Percentiles rank a stretch among this genome's conserved stretches.
Conservation (phyloP, 1,284 basidiomycete genomes). For the Cystobasidium sp. region DNA sequence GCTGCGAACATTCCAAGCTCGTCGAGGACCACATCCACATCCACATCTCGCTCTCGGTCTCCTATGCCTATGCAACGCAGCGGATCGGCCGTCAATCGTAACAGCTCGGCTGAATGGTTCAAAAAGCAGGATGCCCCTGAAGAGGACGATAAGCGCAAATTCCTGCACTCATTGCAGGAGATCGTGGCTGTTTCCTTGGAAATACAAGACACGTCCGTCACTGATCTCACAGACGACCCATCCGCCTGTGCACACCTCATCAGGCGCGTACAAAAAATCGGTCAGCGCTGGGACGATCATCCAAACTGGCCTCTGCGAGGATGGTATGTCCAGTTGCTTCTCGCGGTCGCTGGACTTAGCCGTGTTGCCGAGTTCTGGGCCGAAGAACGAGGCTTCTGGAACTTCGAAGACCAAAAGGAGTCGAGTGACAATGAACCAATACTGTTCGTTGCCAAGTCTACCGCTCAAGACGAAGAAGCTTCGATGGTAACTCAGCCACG, state of each 20-base stretch:
- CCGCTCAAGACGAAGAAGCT: conserved; percentile 35
- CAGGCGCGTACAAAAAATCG: conserved; percentile 85
- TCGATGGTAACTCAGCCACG: not conserved
- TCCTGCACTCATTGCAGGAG: conserved; percentile 87
- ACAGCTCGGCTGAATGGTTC: conserved; percentile 41
- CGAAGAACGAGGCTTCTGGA: conserved; percentile 99
- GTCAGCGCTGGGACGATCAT: conserved; percentile 94
- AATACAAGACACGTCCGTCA: conserved; percentile 84
- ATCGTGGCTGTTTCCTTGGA: conserved; percentile 95
- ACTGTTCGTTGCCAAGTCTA: conserved; percentile 77
- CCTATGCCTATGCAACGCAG: conserved; percentile 69
- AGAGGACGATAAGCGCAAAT: conserved; percentile 61
- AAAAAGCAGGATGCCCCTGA: conserved; percentile 21
- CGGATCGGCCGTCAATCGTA: conserved; percentile 32
- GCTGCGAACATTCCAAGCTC: not conserved
- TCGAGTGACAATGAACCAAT: conserved; percentile 72
- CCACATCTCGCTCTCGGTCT: conserved; percentile 91
- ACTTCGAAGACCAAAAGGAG: conserved; percentile 87
- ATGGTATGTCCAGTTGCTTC: conserved; percentile 96
- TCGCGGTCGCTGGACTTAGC: conserved; percentile 94
- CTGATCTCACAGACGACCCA: conserved; percentile 80
- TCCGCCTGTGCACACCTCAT: conserved; percentile 86
- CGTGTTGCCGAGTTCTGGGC: conserved; percentile 99
- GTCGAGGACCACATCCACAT: conserved; percentile 3
- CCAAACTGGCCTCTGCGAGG: conserved; percentile 96